phyloP scores from a whole-genome alignment of 495 filamentous ascomycete genomes.

The Neurospora cerealis region DNA sequence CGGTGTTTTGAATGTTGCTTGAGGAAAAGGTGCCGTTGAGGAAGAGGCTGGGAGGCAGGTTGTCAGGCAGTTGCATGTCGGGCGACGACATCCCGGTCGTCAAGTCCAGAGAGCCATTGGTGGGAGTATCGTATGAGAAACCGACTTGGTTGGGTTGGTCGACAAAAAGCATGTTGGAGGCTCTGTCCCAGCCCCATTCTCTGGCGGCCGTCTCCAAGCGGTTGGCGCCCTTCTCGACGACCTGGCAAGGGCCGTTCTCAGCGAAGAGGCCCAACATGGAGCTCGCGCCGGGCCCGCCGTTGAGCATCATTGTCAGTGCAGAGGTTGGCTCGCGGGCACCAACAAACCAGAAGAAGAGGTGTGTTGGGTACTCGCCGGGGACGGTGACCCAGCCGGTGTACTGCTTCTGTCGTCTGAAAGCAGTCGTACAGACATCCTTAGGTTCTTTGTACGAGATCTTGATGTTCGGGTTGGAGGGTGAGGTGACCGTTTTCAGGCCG shows the following conservation, averaged over 20 bases:
- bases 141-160: constrained; percentile 54
- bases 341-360: constrained; percentile 72
- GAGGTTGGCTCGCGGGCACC: constrained; percentile 50
- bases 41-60: constrained; percentile 5
- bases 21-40: constrained; percentile 59
- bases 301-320: constrained; percentile 59
- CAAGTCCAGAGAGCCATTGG: constrained; percentile 39
- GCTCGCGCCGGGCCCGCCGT: constrained; percentile 54
- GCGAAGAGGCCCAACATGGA: constrained; percentile 61
- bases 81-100: constrained; percentile 23
- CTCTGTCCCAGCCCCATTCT: constrained; percentile 59
- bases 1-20: constrained; percentile 37
- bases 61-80: constrained; percentile 7
- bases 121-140: constrained; percentile 45
- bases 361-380: constrained; percentile 48
- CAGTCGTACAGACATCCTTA: constrained; percentile 43
- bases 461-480: constrained; percentile 47
- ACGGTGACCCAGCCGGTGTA: constrained; percentile 41
- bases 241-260: constrained; percentile 42
- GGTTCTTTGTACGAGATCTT: constrained; percentile 50
- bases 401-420: constrained; percentile 46
- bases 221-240: constrained; percentile 40
- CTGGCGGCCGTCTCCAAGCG: constrained; percentile 30
- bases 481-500: constrained; percentile 42
- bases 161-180: constrained; percentile 66